Evolutionary conservation across 2,329 filamentous ascomycete genomes (phyloP), one percentile per base, ranked within the genome.

Genomic region (Colletotrichum nymphaeae): DNA sequence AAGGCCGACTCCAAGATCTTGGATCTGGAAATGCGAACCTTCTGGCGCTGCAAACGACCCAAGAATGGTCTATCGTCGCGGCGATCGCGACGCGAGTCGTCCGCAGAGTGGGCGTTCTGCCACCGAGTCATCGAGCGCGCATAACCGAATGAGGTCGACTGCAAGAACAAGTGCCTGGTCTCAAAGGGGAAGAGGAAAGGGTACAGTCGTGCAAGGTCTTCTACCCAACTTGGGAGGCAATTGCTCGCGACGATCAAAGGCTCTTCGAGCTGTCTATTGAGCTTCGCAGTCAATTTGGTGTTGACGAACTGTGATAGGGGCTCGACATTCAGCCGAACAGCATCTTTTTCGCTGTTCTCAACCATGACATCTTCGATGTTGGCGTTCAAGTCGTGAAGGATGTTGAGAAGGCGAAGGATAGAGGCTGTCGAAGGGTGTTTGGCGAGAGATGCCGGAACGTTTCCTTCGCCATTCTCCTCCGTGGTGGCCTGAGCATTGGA

Each of bases 141-240:
- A 85, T 99, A 99, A 26, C 97, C 97, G 80, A 99, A 99, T 0
- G 97, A 98, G 0, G 97, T 99, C 2, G 96, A 99, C 83, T 98
- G 97, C 42, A 99, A 86, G 88, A 99, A 99, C 49, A 99, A 87
- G 83, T 99, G 96, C 14, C 97, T 92, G 1, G 97, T 98, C 86
- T 99, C 97, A 79, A 99, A 99, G 2, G 97, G 97, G 81, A 99
- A 99, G 14, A 99, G 86, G 88, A 99, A 99, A 1, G 97, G 96
- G 80, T 98, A 99, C 1, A 97, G 87, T 42, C 97, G 93, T 11
- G 97, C 95, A 64, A 99, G 85, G 80, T 99, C 97, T 83, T 98
- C 96, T 74, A 95, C 97, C 97, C 97, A 99, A 79, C 90, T 95
- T 4, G 97, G 97, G 49, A 99, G 87, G 81, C 97, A 99, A 79